phyloP scores from a whole-genome alignment of 805 yeast genomes.

The Candida montana region DNA sequence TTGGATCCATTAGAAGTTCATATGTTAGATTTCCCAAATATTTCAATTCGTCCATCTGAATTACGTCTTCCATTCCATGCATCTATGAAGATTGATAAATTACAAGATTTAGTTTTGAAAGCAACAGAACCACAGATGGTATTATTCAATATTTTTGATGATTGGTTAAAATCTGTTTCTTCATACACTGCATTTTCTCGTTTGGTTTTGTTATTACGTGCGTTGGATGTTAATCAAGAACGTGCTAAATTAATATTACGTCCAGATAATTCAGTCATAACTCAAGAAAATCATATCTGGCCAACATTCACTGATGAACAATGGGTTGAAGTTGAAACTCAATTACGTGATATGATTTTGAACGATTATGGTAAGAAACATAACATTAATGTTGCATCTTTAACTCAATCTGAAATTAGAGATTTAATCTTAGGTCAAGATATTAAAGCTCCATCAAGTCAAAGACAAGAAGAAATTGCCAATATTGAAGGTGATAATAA shows the following conservation, averaged over 20 bases:
- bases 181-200: conserved; percentile 94
- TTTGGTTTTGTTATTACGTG: conserved; percentile 74
- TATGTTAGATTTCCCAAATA: conserved; percentile 93
- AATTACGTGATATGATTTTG: conserved; percentile 81
- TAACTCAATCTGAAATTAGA: conserved; percentile 90
- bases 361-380: conserved; percentile 81
- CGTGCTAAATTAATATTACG: conserved; percentile 67
- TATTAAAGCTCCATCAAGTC: conserved; percentile 81
- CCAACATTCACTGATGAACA: conserved; percentile 84
- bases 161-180: conserved; percentile 81
- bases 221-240: conserved; percentile 71
- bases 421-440: conserved; percentile 94
- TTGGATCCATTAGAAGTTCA: conserved; percentile 94
- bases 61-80: conserved; percentile 85
- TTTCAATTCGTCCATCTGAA: conserved; percentile 84
- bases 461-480: conserved; percentile 80
- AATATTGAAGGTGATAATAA: conserved; percentile 52
- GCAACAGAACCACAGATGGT: conserved; percentile 95
- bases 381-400: conserved; percentile 76
- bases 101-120: conserved; percentile 70
- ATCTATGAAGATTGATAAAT: conserved; percentile 73
- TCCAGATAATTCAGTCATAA: conserved; percentile 65
- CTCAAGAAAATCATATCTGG: conserved; percentile 86
- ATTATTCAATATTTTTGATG: conserved; percentile 85
- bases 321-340: conserved; percentile 87